phyloP scores from a whole-genome alignment of 768 basidiomycete species.

The Mycena alexandri region DNA sequence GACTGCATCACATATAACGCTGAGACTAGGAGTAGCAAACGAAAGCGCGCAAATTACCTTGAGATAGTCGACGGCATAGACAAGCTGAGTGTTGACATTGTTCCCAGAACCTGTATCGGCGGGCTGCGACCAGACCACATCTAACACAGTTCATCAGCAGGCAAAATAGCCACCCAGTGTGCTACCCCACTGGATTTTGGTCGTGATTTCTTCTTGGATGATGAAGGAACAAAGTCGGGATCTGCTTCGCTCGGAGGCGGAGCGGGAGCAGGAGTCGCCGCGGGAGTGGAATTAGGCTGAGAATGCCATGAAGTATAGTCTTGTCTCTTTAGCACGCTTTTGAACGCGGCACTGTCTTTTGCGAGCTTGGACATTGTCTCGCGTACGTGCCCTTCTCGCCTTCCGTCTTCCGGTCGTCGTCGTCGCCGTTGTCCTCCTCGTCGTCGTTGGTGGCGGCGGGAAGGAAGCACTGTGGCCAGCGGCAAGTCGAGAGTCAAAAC shows the following conservation, averaged over 20 bases:
- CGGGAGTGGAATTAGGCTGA: conserved; percentile 54
- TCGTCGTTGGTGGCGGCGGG: no score
- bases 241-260: conserved; percentile 38
- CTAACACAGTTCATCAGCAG: conserved; percentile 51
- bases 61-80: conserved; percentile 85
- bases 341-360: conserved; percentile 81
- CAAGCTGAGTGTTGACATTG: conserved; percentile 89
- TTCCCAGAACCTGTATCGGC: conserved; percentile 85
- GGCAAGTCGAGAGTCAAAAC: no score
- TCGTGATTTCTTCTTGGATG: conserved; percentile 69
- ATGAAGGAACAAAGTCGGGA: conserved; percentile 44
- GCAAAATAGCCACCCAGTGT: conserved; percentile 29
- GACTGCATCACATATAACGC: conserved; percentile 52
- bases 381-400: no score
- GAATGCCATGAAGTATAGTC: conserved; percentile 85
- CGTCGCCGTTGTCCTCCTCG: no score
- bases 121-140: conserved; percentile 88
- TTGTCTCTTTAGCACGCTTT: conserved; percentile 70
- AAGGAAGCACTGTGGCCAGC: no score
- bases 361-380: conserved; percentile 76
- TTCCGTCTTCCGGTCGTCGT: no score
- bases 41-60: conserved; percentile 63
- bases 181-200: conserved; percentile 72
- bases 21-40: conserved; percentile 19
- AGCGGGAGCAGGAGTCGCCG: conserved; percentile 40